Conservation (phyloP, 257 asterid genomes). For the Hygrophila difformis region DNA sequence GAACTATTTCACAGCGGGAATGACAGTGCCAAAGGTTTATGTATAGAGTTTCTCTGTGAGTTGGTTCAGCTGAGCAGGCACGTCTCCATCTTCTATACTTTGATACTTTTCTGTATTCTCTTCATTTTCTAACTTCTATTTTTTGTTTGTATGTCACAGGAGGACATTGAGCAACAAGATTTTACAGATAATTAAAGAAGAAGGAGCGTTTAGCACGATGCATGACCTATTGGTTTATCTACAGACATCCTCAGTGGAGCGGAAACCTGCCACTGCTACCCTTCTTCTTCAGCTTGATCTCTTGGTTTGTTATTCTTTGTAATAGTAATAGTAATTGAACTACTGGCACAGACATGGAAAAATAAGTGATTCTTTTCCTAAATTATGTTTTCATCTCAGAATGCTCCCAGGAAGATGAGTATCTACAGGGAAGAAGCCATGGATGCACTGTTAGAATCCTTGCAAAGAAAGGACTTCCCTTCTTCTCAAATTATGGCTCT, state of each 20-base stretch:
- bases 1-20: slow-evolving; percentile 67
- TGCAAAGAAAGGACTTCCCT: slow-evolving; percentile 58
- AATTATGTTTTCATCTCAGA: slow-evolving; percentile 27
- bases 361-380: too few species aligned
- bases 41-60: slow-evolving; percentile 64
- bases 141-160: slow-evolving; percentile 26
- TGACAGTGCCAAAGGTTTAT: slow-evolving; percentile 44
- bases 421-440: slow-evolving; percentile 81
- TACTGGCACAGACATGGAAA: too few species aligned
- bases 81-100: not conserved
- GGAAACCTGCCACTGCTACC: slow-evolving; percentile 62
- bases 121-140: not conserved
- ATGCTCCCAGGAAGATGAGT: slow-evolving; percentile 70
- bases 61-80: slow-evolving; percentile 67
- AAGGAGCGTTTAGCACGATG: slow-evolving; percentile 75
- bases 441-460: slow-evolving; percentile 61
- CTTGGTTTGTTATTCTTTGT: slow-evolving; percentile 39
- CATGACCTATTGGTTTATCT: slow-evolving; percentile 66
- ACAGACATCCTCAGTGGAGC: slow-evolving; percentile 82
- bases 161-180: slow-evolving; percentile 49
- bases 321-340: slow-evolving; percentile 4
- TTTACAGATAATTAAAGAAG: slow-evolving; percentile 64
- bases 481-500: slow-evolving; percentile 61
- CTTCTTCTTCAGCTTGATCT: slow-evolving; percentile 82
- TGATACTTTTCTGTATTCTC: too few species aligned